These are phyloP conservation scores for Wallacemonas collosoma DNA, from an alignment of 208 protist species.

Conservation along the genomic window DNA sequence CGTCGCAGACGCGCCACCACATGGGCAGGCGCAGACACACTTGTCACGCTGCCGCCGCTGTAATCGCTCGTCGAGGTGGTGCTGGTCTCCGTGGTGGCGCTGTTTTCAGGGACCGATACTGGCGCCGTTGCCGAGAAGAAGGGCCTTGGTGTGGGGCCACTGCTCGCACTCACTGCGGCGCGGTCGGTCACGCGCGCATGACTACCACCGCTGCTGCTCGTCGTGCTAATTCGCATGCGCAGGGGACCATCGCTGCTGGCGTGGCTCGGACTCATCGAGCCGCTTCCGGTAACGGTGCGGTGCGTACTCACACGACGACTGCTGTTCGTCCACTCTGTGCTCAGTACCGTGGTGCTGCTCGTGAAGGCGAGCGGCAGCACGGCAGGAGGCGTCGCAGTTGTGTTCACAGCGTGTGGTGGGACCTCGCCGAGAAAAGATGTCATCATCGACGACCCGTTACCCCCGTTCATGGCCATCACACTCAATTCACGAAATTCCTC, in stretches of 20 bases:
- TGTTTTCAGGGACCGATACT: too few species aligned
- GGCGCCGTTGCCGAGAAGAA: too few species aligned
- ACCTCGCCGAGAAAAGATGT: neutral
- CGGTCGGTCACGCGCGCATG: too few species aligned
- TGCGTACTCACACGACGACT: neutral
- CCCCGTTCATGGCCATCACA: neutral
- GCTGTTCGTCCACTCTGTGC: neutral
- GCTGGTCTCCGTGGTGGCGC: too few species aligned
- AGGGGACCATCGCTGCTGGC: neutral
- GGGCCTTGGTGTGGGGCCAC: too few species aligned
- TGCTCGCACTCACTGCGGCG: neutral
- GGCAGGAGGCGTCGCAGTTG: conserved; percentile 8
- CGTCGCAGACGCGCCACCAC: too few species aligned
- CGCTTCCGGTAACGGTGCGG: neutral
- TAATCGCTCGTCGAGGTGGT: neutral
- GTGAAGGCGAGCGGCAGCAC: neutral
- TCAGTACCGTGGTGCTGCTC: neutral
- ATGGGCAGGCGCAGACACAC: neutral
- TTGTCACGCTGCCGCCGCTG: neutral
- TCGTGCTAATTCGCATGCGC: too few species aligned
- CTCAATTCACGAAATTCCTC: neutral
- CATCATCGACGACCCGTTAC: conserved; percentile 2
- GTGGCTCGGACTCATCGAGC: neutral
- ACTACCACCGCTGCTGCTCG: too few species aligned
- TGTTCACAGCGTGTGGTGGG: neutral